Percentiles rank a stretch among this genome's conserved stretches.
These are phyloP conservation scores for Alternaria arbusti DNA, from an alignment of 2,329 filamentous ascomycete genomes.

Conservation along the genomic window DNA sequence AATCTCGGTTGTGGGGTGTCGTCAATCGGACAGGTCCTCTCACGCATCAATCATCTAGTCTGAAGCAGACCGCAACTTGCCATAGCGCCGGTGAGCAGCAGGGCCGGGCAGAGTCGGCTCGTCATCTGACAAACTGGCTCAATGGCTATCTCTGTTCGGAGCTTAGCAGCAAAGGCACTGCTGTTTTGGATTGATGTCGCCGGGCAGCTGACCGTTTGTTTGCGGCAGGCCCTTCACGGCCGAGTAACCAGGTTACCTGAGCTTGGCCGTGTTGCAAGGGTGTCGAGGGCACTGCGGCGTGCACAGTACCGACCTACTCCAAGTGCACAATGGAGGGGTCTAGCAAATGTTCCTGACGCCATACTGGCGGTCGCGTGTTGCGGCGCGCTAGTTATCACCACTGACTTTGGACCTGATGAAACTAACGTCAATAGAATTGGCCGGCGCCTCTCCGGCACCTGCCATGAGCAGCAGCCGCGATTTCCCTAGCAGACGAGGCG, in stretches of 20 bases:
- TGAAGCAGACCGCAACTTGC: constrained; percentile 28
- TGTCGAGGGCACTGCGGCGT: constrained; percentile 11
- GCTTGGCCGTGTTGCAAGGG: constrained; percentile 19
- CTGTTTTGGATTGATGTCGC: constrained; percentile 19
- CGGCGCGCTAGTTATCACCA: constrained; percentile 22
- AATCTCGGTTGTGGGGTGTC: constrained; percentile 22
- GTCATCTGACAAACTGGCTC: constrained; percentile 17
- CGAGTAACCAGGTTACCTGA: constrained; percentile 14
- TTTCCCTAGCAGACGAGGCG: constrained; percentile 19
- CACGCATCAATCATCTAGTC: constrained; percentile 13
- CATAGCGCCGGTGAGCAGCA: constrained; percentile 21
- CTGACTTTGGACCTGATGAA: constrained; percentile 12
- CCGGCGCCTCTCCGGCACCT: constrained; percentile 18
- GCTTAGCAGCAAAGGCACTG: constrained; percentile 16
- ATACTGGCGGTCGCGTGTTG: constrained; percentile 28
- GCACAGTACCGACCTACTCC: constrained; percentile 8
- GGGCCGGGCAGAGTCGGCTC: constrained; percentile 27
- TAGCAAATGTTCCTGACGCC: constrained; percentile 28
- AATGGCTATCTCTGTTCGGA: constrained; percentile 7
- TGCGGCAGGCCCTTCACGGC: constrained; percentile 7
- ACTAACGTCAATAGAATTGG: constrained; percentile 8
- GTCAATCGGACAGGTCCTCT: constrained; percentile 14
- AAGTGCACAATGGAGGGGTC: constrained; percentile 5
- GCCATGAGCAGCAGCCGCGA: constrained; percentile 17
- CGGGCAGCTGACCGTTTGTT: constrained; percentile 26